A percentile compares a stretch with the other conserved stretches of the same genome.
Conservation (phyloP, 2,329 filamentous ascomycete genomes). For the Botrytis tulipae region DNA sequence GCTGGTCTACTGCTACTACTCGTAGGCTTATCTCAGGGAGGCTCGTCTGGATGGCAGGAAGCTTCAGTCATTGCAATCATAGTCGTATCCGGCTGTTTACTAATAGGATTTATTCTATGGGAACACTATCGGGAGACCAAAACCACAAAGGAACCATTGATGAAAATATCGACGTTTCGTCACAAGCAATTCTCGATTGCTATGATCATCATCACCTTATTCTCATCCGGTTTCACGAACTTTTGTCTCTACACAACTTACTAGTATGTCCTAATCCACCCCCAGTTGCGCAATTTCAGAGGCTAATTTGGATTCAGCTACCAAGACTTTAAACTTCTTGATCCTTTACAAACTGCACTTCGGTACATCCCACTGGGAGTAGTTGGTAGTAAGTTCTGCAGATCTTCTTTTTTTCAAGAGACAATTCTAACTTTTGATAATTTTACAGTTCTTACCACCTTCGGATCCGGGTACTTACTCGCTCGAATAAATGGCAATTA, state of each 20-base stretch:
- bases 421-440: not conserved
- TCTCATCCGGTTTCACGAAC: constrained; percentile 67
- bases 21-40: constrained; percentile 67
- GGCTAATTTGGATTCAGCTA: constrained; percentile 44
- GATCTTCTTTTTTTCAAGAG: not conserved
- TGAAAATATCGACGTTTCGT: constrained; percentile 64
- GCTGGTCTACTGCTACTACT: constrained; percentile 60
- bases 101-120: constrained; percentile 26
- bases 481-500: constrained; percentile 47
- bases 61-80: constrained; percentile 60
- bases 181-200: constrained; percentile 60
- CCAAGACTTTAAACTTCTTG: constrained; percentile 63
- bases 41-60: constrained; percentile 64
- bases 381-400: constrained; percentile 43
- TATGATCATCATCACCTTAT: constrained; percentile 63
- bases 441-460: constrained; percentile 24
- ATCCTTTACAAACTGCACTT: constrained; percentile 63
- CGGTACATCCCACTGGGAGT: constrained; percentile 67
- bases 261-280: constrained; percentile 39
- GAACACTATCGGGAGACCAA: constrained; percentile 50
- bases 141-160: constrained; percentile 54
- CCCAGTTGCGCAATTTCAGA: not conserved
- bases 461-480: constrained; percentile 32
- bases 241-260: constrained; percentile 67
- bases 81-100: constrained; percentile 54